Conservation (phyloP, 306 rosid genomes). For the Vachellia pachyceras region DNA sequence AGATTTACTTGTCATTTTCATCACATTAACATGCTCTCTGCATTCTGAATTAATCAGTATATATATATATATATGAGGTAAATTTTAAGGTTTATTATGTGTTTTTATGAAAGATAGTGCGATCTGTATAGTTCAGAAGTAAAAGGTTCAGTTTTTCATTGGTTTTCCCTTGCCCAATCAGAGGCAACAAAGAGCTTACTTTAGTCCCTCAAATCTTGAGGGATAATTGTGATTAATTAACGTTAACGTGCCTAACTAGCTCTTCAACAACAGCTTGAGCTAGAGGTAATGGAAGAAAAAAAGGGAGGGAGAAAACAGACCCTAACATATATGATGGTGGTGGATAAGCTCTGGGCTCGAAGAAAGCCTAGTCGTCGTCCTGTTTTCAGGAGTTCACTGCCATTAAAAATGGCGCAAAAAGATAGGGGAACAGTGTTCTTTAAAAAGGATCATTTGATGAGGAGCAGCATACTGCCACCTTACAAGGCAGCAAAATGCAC, state of each 20-base stretch:
- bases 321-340: constrained; percentile 39
- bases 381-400: constrained; percentile 1
- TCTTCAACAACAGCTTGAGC: background rate
- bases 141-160: background rate
- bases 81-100: no score
- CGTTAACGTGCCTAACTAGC: no score
- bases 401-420: constrained; percentile 8
- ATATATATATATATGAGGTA: no score
- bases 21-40: background rate
- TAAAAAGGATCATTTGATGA: background rate
- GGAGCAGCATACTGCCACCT: constrained; percentile 47
- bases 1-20: background rate
- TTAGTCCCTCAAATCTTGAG: no score
- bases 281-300: background rate
- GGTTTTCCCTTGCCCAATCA: background rate
- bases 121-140: background rate
- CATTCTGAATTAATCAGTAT: no score
- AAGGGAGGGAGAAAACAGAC: background rate
- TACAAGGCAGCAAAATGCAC: constrained; percentile 36
- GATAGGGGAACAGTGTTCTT: background rate
- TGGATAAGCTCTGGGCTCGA: constrained; percentile 64
- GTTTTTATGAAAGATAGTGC: no score
- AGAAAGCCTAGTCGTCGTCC: constrained; percentile 36
- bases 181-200: background rate
- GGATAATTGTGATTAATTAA: no score